Base-by-base conservation (phyloP, 345 rosid genomes). In the Cochlearia excelsa region DNA sequence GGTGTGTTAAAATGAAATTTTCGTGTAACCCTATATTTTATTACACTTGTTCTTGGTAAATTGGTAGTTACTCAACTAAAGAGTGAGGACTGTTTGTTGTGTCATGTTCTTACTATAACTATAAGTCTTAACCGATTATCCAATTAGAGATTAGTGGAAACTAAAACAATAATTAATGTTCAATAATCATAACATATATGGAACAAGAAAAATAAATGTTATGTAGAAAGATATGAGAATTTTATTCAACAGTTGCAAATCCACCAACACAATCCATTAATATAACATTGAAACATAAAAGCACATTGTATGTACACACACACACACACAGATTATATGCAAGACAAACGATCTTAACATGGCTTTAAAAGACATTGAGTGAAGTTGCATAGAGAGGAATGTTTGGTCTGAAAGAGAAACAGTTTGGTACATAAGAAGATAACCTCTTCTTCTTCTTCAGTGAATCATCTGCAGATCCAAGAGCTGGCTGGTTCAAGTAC, bases 401-500 rank as follows among this genome's bases (percentile, higher is more conserved):
- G 66, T 76, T 38, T 5, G 90, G 86, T 61, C 85, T 83, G 57
- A 70, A 79, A 6, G 80, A 67, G 78, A 87, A 78, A 73, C 78
- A 81, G 51, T 78, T 82, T 28, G 97, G 91, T 58, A 57, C 59
- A 54, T 77, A 86, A 31, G 62, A 73, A 8, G 88, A 75, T 10
- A 73, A 68, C 72, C 82, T 67, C 60, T 68, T 77, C 66, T 75
- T 80, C 34, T 75, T 81, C 30, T 33, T 33, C 5, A 59, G 40
- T 9, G 52, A 54, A 30, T 79, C 5, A 33, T 33, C 87, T 51
- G 56, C 51, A 8, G 84, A 65, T 41, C 70, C 79, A 9, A 82
- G 37, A 26, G 86, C 89, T 0, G 97, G 95, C 41, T 90, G 91
- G 83, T 87, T 90, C 72, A 90, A 52, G 67, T 87, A 90, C 10